Percentiles rank a stretch among this genome's conserved stretches.
Conservation (phyloP, 305 asterid species). For the Nicotiana rustica region DNA sequence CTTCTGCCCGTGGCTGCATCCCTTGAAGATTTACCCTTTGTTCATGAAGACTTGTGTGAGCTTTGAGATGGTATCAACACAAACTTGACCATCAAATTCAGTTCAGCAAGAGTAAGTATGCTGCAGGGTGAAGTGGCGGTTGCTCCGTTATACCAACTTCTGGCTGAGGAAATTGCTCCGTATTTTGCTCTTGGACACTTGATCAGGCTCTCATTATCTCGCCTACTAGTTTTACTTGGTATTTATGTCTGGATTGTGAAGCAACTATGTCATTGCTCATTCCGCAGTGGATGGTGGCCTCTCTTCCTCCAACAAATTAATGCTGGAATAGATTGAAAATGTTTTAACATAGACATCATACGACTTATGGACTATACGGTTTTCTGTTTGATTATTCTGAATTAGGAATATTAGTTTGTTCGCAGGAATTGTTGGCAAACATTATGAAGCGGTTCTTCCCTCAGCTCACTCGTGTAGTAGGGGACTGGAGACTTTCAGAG, state of each 20-base stretch:
- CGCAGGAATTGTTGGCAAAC: neutral
- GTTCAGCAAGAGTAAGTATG: slow-evolving; percentile 23
- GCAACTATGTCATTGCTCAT: too few species aligned
- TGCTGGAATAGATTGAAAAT: slow-evolving; percentile 14
- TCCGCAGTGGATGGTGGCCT: neutral
- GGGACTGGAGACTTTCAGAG: neutral
- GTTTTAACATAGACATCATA: slow-evolving; percentile 28
- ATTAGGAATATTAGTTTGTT: neutral
- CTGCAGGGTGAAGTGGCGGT: slow-evolving; percentile 19
- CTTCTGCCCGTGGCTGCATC: neutral
- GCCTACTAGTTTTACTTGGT: neutral
- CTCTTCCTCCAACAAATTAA: neutral
- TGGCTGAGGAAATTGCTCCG: slow-evolving; percentile 4
- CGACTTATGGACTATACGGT: neutral
- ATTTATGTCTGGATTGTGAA: neutral
- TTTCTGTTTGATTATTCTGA: neutral
- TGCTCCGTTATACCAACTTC: neutral
- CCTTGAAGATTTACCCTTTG: slow-evolving; percentile 20
- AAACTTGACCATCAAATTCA: neutral
- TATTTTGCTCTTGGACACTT: neutral
- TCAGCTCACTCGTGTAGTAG: neutral
- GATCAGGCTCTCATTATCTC: neutral
- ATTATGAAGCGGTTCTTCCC: neutral
- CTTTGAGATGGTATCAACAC: neutral
- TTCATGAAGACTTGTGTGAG: neutral